Conservation (phyloP, 2,329 filamentous ascomycete species). For the Exophiala bonariae region DNA sequence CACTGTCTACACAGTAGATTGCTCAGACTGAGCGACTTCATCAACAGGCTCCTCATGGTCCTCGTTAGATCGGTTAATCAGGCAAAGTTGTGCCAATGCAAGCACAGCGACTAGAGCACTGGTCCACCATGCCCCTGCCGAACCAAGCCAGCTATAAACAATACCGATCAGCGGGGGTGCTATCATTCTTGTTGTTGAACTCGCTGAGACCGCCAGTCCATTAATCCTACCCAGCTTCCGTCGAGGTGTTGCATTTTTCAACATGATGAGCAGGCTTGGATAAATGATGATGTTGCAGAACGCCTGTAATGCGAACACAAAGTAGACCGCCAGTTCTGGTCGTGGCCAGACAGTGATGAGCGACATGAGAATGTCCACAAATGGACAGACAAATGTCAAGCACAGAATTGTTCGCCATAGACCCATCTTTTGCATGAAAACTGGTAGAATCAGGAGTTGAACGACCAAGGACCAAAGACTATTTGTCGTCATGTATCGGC, state of each 20-base stretch:
- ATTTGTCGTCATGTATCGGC: slow-evolving; percentile 61
- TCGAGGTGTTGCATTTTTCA: slow-evolving; percentile 64
- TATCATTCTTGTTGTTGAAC: slow-evolving; percentile 66
- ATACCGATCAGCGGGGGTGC: slow-evolving; percentile 66
- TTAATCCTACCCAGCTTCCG: slow-evolving; percentile 64
- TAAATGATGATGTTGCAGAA: slow-evolving; percentile 65
- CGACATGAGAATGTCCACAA: slow-evolving; percentile 63
- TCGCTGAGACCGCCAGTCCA: slow-evolving; percentile 64
- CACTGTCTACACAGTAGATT: too few relatives aligned
- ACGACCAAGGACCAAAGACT: slow-evolving; percentile 61
- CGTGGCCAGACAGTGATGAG: slow-evolving; percentile 57
- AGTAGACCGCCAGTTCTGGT: slow-evolving; percentile 57
- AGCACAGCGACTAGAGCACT: slow-evolving; percentile 58
- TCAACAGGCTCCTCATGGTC: slow-evolving; percentile 11
- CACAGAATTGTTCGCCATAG: slow-evolving; percentile 61
- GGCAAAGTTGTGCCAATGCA: slow-evolving; percentile 63
- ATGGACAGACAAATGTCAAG: slow-evolving; percentile 60
- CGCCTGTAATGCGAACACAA: slow-evolving; percentile 58
- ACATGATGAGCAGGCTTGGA: slow-evolving; percentile 64
- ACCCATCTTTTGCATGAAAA: slow-evolving; percentile 59
- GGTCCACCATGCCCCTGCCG: slow-evolving; percentile 64
- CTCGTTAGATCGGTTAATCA: slow-evolving; percentile 36
- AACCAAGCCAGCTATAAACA: slow-evolving; percentile 61
- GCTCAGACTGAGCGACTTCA: too few relatives aligned
- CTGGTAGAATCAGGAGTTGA: slow-evolving; percentile 62